A percentile compares a stretch with the other conserved stretches of the same genome.
phyloP scores from a whole-genome alignment of 2,329 filamentous ascomycete species.

The Dichotomopilus funicola region DNA sequence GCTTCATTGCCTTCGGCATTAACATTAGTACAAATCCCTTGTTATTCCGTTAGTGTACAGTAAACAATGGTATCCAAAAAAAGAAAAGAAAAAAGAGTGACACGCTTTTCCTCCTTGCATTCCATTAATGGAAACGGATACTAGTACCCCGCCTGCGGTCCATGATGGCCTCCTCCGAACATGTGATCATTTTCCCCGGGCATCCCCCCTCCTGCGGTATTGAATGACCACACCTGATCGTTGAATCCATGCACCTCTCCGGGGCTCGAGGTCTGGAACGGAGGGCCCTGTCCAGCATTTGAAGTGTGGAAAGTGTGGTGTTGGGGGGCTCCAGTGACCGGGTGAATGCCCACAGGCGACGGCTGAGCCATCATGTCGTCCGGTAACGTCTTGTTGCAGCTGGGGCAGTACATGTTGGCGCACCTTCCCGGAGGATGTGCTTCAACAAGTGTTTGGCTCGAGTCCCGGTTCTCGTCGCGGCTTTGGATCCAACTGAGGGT shows the following conservation, averaged over 20 bases:
- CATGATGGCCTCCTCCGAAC: constrained; percentile 19
- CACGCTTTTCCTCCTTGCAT: not conserved
- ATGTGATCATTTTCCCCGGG: constrained; percentile 13
- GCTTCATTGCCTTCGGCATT: not conserved
- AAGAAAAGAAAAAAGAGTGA: not conserved
- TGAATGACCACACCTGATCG: constrained; percentile 15
- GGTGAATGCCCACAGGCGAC: constrained; percentile 15
- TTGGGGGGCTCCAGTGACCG: constrained; percentile 7
- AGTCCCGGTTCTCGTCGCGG: constrained; percentile 23
- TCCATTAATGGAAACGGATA: not conserved
- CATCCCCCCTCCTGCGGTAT: constrained; percentile 3
- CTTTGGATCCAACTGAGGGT: constrained; percentile 16
- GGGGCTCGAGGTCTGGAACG: constrained; percentile 8
- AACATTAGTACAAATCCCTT: constrained; percentile 13
- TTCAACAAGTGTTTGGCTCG: constrained; percentile 23
- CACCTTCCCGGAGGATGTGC: constrained; percentile 20
- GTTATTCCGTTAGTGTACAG: constrained; percentile 14
- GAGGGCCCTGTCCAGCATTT: not conserved
- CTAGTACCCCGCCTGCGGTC: constrained; percentile 18
- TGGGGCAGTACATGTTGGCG: constrained; percentile 20
- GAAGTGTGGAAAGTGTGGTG: constrained; percentile 8
- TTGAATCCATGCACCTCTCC: constrained; percentile 12
- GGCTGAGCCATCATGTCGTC: constrained; percentile 14
- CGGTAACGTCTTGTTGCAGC: constrained; percentile 22
- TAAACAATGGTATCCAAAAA: not conserved